Evolutionary conservation across 1,284 basidiomycete species (phyloP).

Genomic region (Melampsora abietis-canadensis): DNA sequence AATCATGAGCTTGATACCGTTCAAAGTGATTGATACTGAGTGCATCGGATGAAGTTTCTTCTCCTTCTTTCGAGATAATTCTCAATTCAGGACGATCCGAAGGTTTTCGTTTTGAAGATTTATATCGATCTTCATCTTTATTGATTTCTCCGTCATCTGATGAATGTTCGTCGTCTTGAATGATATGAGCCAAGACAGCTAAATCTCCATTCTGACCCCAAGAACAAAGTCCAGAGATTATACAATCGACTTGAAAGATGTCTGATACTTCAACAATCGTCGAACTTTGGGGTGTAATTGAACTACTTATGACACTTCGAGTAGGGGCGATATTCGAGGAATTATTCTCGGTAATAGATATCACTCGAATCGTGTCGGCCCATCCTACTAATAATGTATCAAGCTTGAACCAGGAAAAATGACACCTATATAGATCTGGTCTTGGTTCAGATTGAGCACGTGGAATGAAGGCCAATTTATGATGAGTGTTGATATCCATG

Average conservation of each 20-base stretch:
- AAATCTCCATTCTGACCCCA: constrained; percentile 50
- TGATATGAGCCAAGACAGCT: constrained; percentile 39
- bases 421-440: constrained; percentile 88
- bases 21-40: constrained; percentile 75
- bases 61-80: constrained; percentile 80
- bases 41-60: constrained; percentile 83
- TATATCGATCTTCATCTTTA: constrained; percentile 70
- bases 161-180: constrained; percentile 49
- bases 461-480: constrained; percentile 82
- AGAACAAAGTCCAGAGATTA: constrained; percentile 85
- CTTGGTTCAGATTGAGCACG: constrained; percentile 75
- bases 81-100: constrained; percentile 73
- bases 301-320: constrained; percentile 11
- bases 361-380: constrained; percentile 92
- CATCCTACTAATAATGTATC: constrained; percentile 81
- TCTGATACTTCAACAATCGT: constrained; percentile 71
- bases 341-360: constrained; percentile 50
- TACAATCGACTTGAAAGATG: constrained; percentile 89
- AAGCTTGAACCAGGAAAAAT: constrained; percentile 85
- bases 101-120: constrained; percentile 60
- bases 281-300: constrained; percentile 24
- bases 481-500: constrained; percentile 76
- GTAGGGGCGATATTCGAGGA: not conserved
- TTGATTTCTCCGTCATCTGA: constrained; percentile 62
- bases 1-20: constrained; percentile 88